Evolutionary conservation across 768 basidiomycete genomes (phyloP), one percentile per base, ranked within the genome.

Genomic region (Termitomyces sp.): DNA sequence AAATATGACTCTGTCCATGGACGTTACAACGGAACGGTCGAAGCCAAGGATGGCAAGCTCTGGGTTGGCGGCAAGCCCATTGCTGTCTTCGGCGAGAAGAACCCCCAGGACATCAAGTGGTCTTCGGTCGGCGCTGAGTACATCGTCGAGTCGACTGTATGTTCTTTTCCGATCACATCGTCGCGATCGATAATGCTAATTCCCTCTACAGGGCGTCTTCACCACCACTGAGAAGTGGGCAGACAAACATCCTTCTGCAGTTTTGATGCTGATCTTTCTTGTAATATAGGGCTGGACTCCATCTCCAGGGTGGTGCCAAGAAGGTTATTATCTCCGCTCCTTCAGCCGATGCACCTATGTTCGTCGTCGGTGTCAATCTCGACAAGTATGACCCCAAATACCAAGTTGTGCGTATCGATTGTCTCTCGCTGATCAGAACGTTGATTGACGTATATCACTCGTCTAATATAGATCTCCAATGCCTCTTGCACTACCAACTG

Each of bases 401-500:
- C 82, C 83, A 80, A 55, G 92, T 99, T 66, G 85, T 88, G 73
- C 61, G 86, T 83, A 63, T 53, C 61, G 60, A 56, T 42, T 8
- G 55, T 48, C 17, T 58, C 37, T 51, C 40, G 30, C 30, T 35
- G 53, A 49, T 41, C n/a, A 3, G 32, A 10, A 25, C 17, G 46
- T 59, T 30, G 39, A 9, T 39, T 2, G 39, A 39, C 17, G 28
- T 10, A 19, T 28, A 52, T 32, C 28, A 28, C 52, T 6, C 10
- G 32, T 27, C 19, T 23, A 28, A 55, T 47, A 43, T 64, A 87
- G 85, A 91, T 98, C 74, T 99, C 96, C 65, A 98, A 99, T 76
- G 96, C 96, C 30, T 98, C 95, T 21, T 98, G 96, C 86, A 98
- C 96, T 45, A 99, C 96, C 73, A 99, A 99, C 87, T 99, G 96